phyloP scores from a whole-genome alignment of 257 asterid genomes.

The Gardenia jasminoides region DNA sequence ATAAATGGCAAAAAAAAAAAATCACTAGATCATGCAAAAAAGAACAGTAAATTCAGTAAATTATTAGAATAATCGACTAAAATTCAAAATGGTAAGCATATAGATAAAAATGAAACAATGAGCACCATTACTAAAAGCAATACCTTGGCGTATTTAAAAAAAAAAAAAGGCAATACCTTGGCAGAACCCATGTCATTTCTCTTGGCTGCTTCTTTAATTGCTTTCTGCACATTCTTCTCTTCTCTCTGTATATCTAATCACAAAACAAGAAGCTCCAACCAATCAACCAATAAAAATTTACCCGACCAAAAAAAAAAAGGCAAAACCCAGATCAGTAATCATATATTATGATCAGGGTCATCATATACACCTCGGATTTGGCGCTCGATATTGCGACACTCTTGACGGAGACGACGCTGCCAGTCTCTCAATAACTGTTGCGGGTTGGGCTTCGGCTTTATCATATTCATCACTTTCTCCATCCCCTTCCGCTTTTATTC shows the following conservation, averaged over 20 bases:
- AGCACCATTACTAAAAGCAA: conserved; percentile 1
- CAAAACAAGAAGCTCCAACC: conserved; percentile 11
- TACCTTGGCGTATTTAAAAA: conserved; percentile 56
- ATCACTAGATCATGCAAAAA: neutral
- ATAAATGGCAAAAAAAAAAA: conserved; percentile 1
- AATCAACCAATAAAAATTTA: conserved; percentile 12
- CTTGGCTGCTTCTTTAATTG: conserved; percentile 93
- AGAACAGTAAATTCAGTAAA: neutral
- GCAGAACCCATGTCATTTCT: conserved; percentile 97
- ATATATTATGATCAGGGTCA: neutral
- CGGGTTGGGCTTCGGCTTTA: conserved; percentile 87
- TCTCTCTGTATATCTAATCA: conserved; percentile 86
- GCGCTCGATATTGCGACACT: conserved; percentile 88
- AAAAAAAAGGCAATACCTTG: conserved; percentile 45
- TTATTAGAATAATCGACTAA: neutral
- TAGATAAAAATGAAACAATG: neutral
- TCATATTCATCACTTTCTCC: conserved; percentile 71
- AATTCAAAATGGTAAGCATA: neutral
- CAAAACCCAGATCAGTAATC: neutral
- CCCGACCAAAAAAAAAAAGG: neutral
- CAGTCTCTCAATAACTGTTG: conserved; percentile 88
- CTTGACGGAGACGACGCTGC: conserved; percentile 97
- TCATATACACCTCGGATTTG: conserved; percentile 70
- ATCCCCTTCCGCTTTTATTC: conserved; percentile 19
- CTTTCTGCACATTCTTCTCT: conserved; percentile 91